Base-by-base conservation (phyloP, 1,284 basidiomycete genomes). In the Exsudoporus floridanus region DNA sequence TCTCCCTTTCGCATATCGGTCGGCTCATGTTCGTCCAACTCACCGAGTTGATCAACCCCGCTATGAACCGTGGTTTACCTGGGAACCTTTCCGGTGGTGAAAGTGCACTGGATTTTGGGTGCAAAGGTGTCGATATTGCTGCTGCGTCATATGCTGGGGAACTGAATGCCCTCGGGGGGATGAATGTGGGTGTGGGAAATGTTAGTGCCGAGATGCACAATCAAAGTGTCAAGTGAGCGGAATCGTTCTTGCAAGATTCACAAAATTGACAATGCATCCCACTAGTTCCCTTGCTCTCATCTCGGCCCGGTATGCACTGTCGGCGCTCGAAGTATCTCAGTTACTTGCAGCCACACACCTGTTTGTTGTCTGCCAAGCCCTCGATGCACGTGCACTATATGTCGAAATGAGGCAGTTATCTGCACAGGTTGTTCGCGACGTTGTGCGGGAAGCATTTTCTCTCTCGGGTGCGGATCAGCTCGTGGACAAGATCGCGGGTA, bases 201-300 rank as follows among this genome's bases (percentile, higher is more conserved):
- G 89, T 93, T 63, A 87, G 85, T 4, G 90, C 90, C 0, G 90
- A 92, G 71, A 90, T 92, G 86, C 88, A 92, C 63, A 94, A 93
- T 64, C 91, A 92, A 68, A 86, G 89, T 38, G 79, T 92, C 64
- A 92, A 91, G 86, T 89, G 58, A 59, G 85, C 73, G 0, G n/a
- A 7, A 30, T 52, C n/a, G 43, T 39, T 41, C 27, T 54, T 50
- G 10, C 23, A 45, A 21, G 25, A 18, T 47, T 43, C 6, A n/a
- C 4, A 4, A 10, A 18, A 21, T 25, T 65, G 42, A 47, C 45
- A 36, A 27, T 33, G 1, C 7, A 27, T n/a, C 59, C 19, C 21
- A 54, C 44, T 56, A 91, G 88, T 67, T 92, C 90, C 7, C 75
- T 93, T 47, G 90, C 90, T 1, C 75, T 93, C 53, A 83, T 92